Evolutionary conservation across 805 yeast genomes (phyloP), one percentile per base, ranked within the genome.

Genomic region (Zygosaccharomyces kombuchaensis): DNA sequence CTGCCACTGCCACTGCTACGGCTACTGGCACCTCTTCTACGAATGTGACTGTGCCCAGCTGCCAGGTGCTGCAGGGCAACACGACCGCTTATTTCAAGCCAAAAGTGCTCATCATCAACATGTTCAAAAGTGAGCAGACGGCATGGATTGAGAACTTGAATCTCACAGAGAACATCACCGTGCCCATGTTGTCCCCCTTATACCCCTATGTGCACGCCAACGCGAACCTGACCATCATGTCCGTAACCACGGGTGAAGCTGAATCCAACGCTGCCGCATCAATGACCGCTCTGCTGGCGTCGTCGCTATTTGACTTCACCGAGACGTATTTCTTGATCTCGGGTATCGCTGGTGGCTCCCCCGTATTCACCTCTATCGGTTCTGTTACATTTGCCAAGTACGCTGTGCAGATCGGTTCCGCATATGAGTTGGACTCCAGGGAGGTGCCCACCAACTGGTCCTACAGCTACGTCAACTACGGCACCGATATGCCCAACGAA

Each of bases 271-370:
- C 86, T 31, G 85, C 86, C 12, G 51, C 80, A 21, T 69, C 84
- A 19, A 59, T 80, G 47, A 71, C 76, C 34, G 81, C 86, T 6
- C 63, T 81, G 51, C 60, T 75, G 9, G 67, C 78, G 59, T 70
- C 71, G 46, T 79, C 83, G 32, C 55, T 69, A 46, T 80, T 81
- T 50, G 83, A 81, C 57, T 70, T 81, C 42, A 59, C 78, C 30
- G 72, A 75, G 55, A 78, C 86, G 35, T 81, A 79, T 68, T 81
- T 78, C 69, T 53, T 81, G 53, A 67, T 79, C 50, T 81, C 82
- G 17, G 87, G 87, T 59, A 81, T 81, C 58, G 84, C 80, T 9
- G 86, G 85, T 48, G 78, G 81, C 45, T 74, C 77, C 52, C 86
- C 86, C 25, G 51, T 67, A 35, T 58, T 66, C 51, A 80, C 78